Evolutionary conservation across 345 rosid species (phyloP).

Genomic region (Rhodamnia argentea): DNA sequence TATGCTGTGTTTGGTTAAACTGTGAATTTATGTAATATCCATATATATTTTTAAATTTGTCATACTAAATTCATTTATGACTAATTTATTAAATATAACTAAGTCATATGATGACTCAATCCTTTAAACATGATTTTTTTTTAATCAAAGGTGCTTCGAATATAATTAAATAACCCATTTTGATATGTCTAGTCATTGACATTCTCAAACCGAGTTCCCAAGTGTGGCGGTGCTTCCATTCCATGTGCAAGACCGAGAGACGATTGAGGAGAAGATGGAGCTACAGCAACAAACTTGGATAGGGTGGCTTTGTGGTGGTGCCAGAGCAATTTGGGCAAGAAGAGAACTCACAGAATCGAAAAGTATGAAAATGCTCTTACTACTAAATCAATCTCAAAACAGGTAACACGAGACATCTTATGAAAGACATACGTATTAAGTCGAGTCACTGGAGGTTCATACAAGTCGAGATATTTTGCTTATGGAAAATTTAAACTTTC

Average conservation of each 20-base stretch:
- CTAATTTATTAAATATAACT: too few relatives aligned
- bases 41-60: too few relatives aligned
- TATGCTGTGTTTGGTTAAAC: too few relatives aligned
- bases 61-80: too few relatives aligned
- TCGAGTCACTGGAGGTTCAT: neutral
- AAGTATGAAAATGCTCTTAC: neutral
- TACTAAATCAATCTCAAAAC: neutral
- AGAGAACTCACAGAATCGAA: neutral
- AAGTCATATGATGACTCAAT: too few relatives aligned
- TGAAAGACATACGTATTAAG: neutral
- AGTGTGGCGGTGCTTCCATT: neutral
- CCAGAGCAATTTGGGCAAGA: fast-evolving
- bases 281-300: neutral
- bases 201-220: neutral
- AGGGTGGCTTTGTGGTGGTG: neutral
- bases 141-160: too few relatives aligned
- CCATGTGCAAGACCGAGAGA: neutral
- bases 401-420: neutral
- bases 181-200: too few relatives aligned
- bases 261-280: neutral
- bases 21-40: too few relatives aligned
- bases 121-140: too few relatives aligned
- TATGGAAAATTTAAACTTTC: neutral
- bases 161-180: too few relatives aligned
- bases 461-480: neutral